These are phyloP conservation scores for Apiotrichum mycotoxinovorans DNA, from an alignment of 1,284 basidiomycete genomes.

Conservation along the genomic window DNA sequence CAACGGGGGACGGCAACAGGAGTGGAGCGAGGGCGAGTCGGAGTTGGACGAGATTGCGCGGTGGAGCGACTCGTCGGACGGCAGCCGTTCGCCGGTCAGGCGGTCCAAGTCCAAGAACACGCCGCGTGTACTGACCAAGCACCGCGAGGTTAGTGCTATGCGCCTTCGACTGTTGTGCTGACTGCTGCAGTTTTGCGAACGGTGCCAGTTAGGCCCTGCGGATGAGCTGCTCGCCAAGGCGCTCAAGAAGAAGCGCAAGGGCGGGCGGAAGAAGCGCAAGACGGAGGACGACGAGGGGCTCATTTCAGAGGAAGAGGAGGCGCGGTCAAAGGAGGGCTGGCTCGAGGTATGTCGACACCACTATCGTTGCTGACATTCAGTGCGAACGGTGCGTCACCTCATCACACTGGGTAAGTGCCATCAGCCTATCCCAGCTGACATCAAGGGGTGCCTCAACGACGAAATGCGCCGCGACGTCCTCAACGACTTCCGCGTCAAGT, in stretches of 20 bases:
- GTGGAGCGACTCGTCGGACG: conserved; percentile 2
- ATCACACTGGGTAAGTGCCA: conserved; percentile 62
- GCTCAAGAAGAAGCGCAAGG: conserved; percentile 43
- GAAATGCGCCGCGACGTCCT: conserved; percentile 68
- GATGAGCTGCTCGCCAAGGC: conserved; percentile 29
- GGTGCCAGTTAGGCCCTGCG: conserved; percentile 34
- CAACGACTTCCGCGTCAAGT: conserved; percentile 55
- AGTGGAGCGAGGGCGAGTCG: conserved; percentile 15
- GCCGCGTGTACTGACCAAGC: neutral
- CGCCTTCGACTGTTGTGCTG: neutral
- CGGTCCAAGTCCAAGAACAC: neutral
- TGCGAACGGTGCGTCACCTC: conserved; percentile 73
- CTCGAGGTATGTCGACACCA: conserved; percentile 53
- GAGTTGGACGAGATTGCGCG: conserved; percentile 9
- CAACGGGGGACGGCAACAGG: neutral
- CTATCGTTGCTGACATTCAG: conserved; percentile 18
- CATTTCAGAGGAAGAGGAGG: conserved; percentile 57
- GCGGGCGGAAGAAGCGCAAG: conserved; percentile 44
- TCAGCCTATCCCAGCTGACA: neutral
- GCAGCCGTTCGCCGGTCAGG: neutral
- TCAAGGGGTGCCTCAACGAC: conserved; percentile 57
- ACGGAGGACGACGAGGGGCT: conserved; percentile 51
- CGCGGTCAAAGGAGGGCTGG: conserved; percentile 70
- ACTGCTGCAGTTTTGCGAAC: conserved; percentile 35
- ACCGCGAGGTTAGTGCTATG: neutral